Evolutionary conservation across 1,284 basidiomycete genomes (phyloP), one percentile per base, ranked within the genome.

Genomic region (Malassezia obtusa): DNA sequence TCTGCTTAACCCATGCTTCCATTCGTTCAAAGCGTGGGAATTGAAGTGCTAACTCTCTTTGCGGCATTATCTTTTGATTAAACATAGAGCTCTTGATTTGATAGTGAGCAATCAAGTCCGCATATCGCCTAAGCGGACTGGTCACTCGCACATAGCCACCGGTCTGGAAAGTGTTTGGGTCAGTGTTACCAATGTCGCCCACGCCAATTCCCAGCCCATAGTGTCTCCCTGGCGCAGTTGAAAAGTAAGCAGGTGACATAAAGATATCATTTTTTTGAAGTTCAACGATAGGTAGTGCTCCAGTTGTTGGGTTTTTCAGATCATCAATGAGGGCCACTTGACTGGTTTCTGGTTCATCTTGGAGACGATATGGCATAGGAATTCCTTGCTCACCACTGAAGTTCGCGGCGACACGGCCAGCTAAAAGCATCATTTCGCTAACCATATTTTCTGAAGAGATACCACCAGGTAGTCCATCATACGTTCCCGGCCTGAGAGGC

Each of bases 41-140:
- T 8, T 58, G 17, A 4, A 36, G 19, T 8, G 38, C 33, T 11
- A 68, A 35, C 4, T 52, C 43, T 36, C 39, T 22, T 3, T 4
- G 7, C 8, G 4, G n/a, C 1, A 46, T 4, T 7, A 17, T 24
- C 10, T 21, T 19, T 5, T 21, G 12, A 2, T 28, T 21, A 21
- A 36, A 28, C 6, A 35, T 24, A 28, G 30, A 33, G 6, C 3
- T 8, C 72, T 95, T 92, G 75, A 99, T 82, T 75, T 96, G 91
- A 89, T 90, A 99, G 76, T 98, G 94, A 9, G 78, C 77, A 5
- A 94, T 71, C 62, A 96, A 75, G 75, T 99, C 94, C 36, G 78
- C 75, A 74, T 84, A 95, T 21, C 94, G 81, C 38, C 94, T 80
- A 44, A 99, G 77, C 0, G 94, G 94, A 2, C 84, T 87, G 0